Base-by-base conservation (phyloP, 164 flowering plant genomes). In the Sedum album region DNA sequence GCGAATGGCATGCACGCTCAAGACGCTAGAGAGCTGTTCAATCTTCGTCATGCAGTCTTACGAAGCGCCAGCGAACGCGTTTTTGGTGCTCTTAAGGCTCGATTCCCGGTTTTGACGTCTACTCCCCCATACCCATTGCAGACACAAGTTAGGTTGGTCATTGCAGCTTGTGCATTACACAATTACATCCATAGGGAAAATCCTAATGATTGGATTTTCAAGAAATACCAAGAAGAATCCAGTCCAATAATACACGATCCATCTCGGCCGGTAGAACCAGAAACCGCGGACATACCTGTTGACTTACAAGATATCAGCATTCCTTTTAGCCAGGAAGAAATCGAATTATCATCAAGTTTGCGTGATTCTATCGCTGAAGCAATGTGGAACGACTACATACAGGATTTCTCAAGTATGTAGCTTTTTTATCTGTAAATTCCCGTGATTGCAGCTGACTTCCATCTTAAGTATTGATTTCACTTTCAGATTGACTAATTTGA, bases 151-250 rank as follows among this genome's bases (percentile, higher is more conserved):
- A 85, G 82, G 72, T 35, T 87, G 42, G 88, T 83, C 14, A 78
- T 87, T 26, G 88, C 88, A 48, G 77, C 89, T 35, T 82, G 88
- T 74, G 87, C 86, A 1, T 53, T 87, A 26, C 91, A 86, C 79
- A 86, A 84, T 70, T 85, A 63, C 72, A 79, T 86, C 35, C 80
- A 79, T 1, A 66, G 61, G 11, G 84, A 83, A 79, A 83, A 76
- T 21, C 82, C 78, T 0, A 81, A 82, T 42, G 91, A 86, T 62
- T 74, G 77, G 76, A 70, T 86, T 18, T 84, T 82, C 55, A 74
- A 72, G 60, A 77, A 77, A 79, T 75, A 71, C 69, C 82, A 76
- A 49, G 81, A 73, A 36, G 82, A 81, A 17, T 60, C 78, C 31
- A 35, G 66, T 64, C 68, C 68, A 7, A 28, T 57, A 28, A 14